phyloP scores from a whole-genome alignment of 805 yeast species.

The Wickerhamomyces kurtzmanii region DNA sequence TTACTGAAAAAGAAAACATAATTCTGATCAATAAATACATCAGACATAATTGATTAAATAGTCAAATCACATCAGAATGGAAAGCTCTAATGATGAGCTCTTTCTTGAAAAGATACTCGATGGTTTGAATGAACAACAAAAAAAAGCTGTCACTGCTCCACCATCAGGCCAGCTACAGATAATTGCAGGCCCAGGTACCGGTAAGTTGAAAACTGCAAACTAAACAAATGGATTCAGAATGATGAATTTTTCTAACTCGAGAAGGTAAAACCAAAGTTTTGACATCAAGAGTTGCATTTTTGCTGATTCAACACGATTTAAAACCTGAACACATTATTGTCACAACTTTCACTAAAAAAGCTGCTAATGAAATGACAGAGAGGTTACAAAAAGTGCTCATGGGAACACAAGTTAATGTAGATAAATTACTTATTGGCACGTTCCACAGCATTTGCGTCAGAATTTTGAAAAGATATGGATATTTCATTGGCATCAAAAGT shows the following conservation, averaged over 20 bases:
- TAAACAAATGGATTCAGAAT: too few relatives aligned
- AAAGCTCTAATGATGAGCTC: too few relatives aligned
- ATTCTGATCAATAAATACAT: too few relatives aligned
- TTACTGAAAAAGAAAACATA: too few relatives aligned
- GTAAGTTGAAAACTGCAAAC: slow-evolving; percentile 12
- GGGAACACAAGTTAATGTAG: slow-evolving; percentile 20
- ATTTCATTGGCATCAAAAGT: slow-evolving; percentile 28
- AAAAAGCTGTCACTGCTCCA: slow-evolving; percentile 32
- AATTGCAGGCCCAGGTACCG: slow-evolving; percentile 62
- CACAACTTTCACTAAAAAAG: slow-evolving; percentile 89
- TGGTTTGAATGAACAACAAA: slow-evolving; percentile 31
- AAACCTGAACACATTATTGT: slow-evolving; percentile 62
- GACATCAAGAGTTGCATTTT: slow-evolving; percentile 67
- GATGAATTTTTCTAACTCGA: slow-evolving; percentile 22
- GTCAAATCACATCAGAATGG: too few relatives aligned
- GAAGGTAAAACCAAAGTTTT: slow-evolving; percentile 79
- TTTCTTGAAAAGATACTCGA: too few relatives aligned
- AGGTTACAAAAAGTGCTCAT: slow-evolving; percentile 35
- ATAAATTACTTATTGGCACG: slow-evolving; percentile 66
- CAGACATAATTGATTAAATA: too few relatives aligned
- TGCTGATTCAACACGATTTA: slow-evolving; percentile 40
- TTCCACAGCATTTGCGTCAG: slow-evolving; percentile 77
- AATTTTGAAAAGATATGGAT: slow-evolving; percentile 47
- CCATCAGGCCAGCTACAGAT: slow-evolving; percentile 34
- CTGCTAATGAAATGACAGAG: slow-evolving; percentile 76